Evolutionary conservation across 2,329 filamentous ascomycete genomes (phyloP), one percentile per base, ranked within the genome.

Genomic region (Aspergillus chevalieri): DNA sequence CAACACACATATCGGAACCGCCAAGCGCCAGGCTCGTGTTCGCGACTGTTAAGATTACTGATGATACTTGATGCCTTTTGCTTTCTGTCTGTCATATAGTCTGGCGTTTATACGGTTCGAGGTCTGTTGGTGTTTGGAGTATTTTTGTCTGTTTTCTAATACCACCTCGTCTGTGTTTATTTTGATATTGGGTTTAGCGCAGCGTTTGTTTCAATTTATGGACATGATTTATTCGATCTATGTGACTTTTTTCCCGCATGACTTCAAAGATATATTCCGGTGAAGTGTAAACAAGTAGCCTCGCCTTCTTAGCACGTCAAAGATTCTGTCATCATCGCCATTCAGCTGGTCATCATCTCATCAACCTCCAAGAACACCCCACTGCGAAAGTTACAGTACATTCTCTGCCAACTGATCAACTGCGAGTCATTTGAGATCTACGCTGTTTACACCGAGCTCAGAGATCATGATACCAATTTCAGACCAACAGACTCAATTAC

Each of bases 1-100:
- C 72, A 94, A 94, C 66, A 95, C 90, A 22, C 89, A 95, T 60
- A 94, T 95, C 60, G 90, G 90, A 52, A 92, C 89, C 0, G 90
- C 90, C 39, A 94, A 69, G 55, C 65, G 66, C 47, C 69, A 72
- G 53, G 58, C 65, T 19, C 65, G 63, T 41, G 63, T 70, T 47
- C 66, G 67, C 46, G 68, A 71, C 55, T 52, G 44, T 57, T 66
- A 53, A 61, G 58, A 30, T 26, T 30, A 30, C 26, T 51, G 50
- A 58, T 61, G 17, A 12, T 21, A 41, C 17, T 21, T 41, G 17
- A 59, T 52, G 52, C 52, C 34, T 52, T 46, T 49, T 15, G 15
- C 19, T 42, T 51, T 50, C 38, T 30, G 44, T 41, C 41, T 52
- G 9, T 21, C 38, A 8, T 14, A 41, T 41, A 41, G 10, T 41